These are phyloP conservation scores for Monosporascus cannonballus DNA, from an alignment of 2,329 filamentous ascomycete species.

Conservation along the genomic window DNA sequence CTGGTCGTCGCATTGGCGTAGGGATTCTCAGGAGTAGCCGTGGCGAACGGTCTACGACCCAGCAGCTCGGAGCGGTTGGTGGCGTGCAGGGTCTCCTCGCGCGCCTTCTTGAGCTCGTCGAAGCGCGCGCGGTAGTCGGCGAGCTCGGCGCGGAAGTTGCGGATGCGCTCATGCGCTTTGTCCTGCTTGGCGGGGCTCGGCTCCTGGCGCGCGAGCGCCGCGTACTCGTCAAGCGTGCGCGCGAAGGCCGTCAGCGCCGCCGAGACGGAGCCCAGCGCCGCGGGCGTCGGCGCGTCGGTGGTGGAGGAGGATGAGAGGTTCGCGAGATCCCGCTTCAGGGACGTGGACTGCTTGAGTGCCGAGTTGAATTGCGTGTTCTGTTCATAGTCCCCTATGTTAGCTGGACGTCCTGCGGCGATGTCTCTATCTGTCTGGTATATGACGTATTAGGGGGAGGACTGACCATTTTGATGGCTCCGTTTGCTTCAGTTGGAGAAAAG, in stretches of 20 bases:
- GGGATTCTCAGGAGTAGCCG: conserved; percentile 79
- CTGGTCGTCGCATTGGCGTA: conserved; percentile 58
- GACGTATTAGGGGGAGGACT: no score
- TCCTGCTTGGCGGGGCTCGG: conserved; percentile 86
- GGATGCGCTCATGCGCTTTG: conserved; percentile 79
- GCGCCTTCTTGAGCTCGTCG: conserved; percentile 67
- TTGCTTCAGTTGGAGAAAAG: no score
- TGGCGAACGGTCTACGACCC: conserved; percentile 77
- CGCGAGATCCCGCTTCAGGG: conserved; percentile 72
- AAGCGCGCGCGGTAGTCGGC: conserved; percentile 73
- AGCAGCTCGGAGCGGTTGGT: conserved; percentile 74
- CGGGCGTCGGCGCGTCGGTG: conserved; percentile 50
- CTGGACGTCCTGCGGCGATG: not conserved
- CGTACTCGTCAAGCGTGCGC: conserved; percentile 90
- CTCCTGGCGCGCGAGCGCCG: conserved; percentile 77
- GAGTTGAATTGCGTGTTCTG: conserved; percentile 84
- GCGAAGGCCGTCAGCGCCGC: conserved; percentile 67
- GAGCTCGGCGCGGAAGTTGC: conserved; percentile 79
- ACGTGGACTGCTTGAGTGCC: conserved; percentile 76
- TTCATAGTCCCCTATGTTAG: not conserved
- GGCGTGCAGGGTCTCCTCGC: conserved; percentile 65
- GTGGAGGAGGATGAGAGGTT: conserved; percentile 47
- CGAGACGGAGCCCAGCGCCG: conserved; percentile 58
- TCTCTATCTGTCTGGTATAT: no score
- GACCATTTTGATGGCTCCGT: no score